A percentile compares a stretch with the other conserved stretches of the same genome.
These are phyloP conservation scores for Ascomycota sp. DNA, from an alignment of 2,329 filamentous ascomycete species.

Conservation along the genomic window DNA sequence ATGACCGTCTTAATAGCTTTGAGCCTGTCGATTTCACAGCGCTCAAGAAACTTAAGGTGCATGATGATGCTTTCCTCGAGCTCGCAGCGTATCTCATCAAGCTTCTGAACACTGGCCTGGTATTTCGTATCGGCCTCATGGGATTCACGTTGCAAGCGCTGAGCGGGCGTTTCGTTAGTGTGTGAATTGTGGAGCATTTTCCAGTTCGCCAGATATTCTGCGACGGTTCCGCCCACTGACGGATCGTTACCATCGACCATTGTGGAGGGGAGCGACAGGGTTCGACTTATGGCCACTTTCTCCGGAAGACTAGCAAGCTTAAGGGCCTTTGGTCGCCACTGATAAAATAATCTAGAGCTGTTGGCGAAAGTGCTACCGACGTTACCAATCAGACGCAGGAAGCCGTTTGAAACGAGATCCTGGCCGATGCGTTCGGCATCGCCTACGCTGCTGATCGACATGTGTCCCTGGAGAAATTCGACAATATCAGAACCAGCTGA, in stretches of 20 bases:
- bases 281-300: conserved; percentile 50
- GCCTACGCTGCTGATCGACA: conserved; percentile 66
- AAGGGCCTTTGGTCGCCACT: conserved; percentile 88
- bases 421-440: conserved; percentile 91
- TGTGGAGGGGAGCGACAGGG: conserved; percentile 49
- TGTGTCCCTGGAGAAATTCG: conserved; percentile 78
- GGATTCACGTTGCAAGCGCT: conserved; percentile 74
- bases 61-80: conserved; percentile 90
- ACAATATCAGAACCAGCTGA: conserved; percentile 84
- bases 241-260: conserved; percentile 42
- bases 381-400: conserved; percentile 78
- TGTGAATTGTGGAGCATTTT: conserved; percentile 66
- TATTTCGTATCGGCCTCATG: conserved; percentile 84
- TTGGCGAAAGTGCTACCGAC: conserved; percentile 93
- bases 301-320: conserved; percentile 72
- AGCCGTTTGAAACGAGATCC: conserved; percentile 70
- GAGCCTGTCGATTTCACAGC: conserved; percentile 84
- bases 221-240: conserved; percentile 61
- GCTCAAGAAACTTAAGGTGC: conserved; percentile 88
- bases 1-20: conserved; percentile 98
- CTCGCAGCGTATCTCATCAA: conserved; percentile 79
- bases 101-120: conserved; percentile 64
- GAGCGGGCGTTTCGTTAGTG: conserved; percentile 81
- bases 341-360: conserved; percentile 92
- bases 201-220: conserved; percentile 81